These are phyloP conservation scores for Tricholoma matsutake DNA, from an alignment of 768 basidiomycete species.

Conservation along the genomic window DNA sequence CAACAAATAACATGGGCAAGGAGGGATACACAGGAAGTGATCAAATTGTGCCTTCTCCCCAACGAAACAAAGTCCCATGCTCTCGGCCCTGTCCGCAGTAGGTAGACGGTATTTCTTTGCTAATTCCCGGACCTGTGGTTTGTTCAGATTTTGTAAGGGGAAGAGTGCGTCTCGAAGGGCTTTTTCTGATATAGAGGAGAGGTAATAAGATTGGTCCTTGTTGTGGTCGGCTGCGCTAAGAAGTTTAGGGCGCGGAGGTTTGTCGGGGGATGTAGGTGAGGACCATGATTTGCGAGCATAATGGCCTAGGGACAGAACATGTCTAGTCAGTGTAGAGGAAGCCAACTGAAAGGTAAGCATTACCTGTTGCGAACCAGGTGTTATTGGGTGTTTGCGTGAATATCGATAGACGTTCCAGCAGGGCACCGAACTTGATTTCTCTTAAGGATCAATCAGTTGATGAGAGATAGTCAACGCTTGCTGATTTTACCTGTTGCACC, in stretches of 20 bases:
- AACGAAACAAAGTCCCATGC: slow-evolving; percentile 95
- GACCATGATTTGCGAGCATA: slow-evolving; percentile 74
- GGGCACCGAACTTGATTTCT: slow-evolving; percentile 88
- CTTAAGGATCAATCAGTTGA: slow-evolving; percentile 32
- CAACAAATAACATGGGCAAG: not conserved
- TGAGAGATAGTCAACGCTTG: not conserved
- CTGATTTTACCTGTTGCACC: slow-evolving; percentile 75
- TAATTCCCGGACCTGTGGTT: slow-evolving; percentile 69
- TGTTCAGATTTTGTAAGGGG: slow-evolving; percentile 66
- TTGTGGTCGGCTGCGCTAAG: slow-evolving; percentile 50
- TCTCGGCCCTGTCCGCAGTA: slow-evolving; percentile 76
- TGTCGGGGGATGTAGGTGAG: not conserved
- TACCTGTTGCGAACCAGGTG: slow-evolving; percentile 83
- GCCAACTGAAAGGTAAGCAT: slow-evolving; percentile 1
- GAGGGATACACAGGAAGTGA: slow-evolving; percentile 62
- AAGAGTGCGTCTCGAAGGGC: slow-evolving; percentile 72
- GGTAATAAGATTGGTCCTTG: slow-evolving; percentile 94
- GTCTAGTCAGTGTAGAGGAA: not conserved
- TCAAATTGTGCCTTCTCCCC: slow-evolving; percentile 74
- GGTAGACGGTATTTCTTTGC: slow-evolving; percentile 62
- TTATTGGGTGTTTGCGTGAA: slow-evolving; percentile 17
- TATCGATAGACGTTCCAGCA: slow-evolving; percentile 59
- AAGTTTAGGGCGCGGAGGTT: slow-evolving; percentile 44
- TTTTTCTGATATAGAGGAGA: slow-evolving; percentile 70
- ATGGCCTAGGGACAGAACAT: slow-evolving; percentile 54